Base-by-base conservation (phyloP, 768 basidiomycete genomes). In the Crepidotus variabilis region DNA sequence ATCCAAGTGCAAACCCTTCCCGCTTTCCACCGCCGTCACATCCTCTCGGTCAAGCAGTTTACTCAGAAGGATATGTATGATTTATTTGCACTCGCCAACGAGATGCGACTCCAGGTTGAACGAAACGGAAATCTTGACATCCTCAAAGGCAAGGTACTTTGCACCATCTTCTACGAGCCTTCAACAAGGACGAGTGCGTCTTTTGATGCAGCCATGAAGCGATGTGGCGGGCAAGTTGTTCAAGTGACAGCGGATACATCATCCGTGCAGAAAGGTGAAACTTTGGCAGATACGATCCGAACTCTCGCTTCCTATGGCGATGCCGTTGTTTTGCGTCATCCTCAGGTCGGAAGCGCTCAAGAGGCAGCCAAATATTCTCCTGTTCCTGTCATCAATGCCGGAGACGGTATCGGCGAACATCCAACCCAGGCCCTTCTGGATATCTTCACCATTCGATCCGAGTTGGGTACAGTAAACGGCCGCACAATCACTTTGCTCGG, bases 201-300 rank as follows among this genome's bases (percentile, higher is more conserved):
- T 8, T 99, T 99, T 65, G 96, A 99, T 68, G 89, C 96, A 2
- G 97, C 97, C 10, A 99, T 98, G 97, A 96, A 97, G 71, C 85
- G 97, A 50, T 94, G 94, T 65, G 97, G 97, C 23, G 97, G 97
- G 18, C 86, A 95, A 65, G 96, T 98, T 36, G 87, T 97, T n/a
- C 81, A 88, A 55, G 82, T 98, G 55, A 82, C 81, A 43, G 83
- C 83, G 2, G 91, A 93, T 52, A 79, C 80, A 1, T 95, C 94
- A 2, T 97, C 94, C 0, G 92, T 97, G 46, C 77, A 81, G 61
- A 99, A 98, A 75, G 97, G 97, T 35, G 97, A 99, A 75, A 88
- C 85, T 0, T 74, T 99, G 43, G 84, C 92, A 18, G 97, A 98
- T 69, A 98, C 96, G 0, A 81, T 99, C 63, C 83, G 97, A 50